phyloP scores from a whole-genome alignment of 2,329 filamentous ascomycete species.

The Ophiocordyceps camponoti-floridani region DNA sequence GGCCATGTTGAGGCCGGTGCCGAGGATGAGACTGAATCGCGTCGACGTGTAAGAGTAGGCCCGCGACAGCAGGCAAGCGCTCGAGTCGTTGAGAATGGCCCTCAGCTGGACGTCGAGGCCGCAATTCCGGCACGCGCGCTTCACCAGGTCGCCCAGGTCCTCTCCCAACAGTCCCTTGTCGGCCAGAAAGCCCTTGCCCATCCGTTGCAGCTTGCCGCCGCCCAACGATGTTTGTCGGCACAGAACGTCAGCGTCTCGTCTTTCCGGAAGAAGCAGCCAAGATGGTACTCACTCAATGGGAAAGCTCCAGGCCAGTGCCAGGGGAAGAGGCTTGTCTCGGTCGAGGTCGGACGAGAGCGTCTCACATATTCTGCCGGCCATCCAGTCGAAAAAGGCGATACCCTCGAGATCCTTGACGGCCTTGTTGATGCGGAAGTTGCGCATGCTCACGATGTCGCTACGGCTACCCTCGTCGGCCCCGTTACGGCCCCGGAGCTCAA shows the following conservation, averaged over 20 bases:
- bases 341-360: conserved; percentile 28
- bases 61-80: conserved; percentile 46
- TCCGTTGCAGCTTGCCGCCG: conserved; percentile 38
- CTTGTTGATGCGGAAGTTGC: conserved; percentile 36
- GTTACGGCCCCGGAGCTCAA: conserved; percentile 34
- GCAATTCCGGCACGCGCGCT: conserved; percentile 29
- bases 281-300: conserved; percentile 42
- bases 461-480: conserved; percentile 13
- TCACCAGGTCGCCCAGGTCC: conserved; percentile 41
- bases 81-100: conserved; percentile 49
- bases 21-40: conserved; percentile 46
- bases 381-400: conserved; percentile 48
- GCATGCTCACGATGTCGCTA: conserved; percentile 34
- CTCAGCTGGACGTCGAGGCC: conserved; percentile 36
- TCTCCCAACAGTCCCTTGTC: conserved; percentile 37
- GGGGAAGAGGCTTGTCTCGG: conserved; percentile 27
- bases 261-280: not conserved
- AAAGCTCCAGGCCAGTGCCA: conserved; percentile 53
- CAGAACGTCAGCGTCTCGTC: conserved; percentile 1
- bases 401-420: conserved; percentile 38
- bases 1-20: conserved; percentile 49
- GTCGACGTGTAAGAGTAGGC: conserved; percentile 41
- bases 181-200: conserved; percentile 50
- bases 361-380: conserved; percentile 40
- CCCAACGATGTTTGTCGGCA: conserved; percentile 45